Evolutionary conservation across 208 protist genomes (phyloP), one percentile per base, ranked within the genome.

Genomic region (Wallacemonas sp.): DNA sequence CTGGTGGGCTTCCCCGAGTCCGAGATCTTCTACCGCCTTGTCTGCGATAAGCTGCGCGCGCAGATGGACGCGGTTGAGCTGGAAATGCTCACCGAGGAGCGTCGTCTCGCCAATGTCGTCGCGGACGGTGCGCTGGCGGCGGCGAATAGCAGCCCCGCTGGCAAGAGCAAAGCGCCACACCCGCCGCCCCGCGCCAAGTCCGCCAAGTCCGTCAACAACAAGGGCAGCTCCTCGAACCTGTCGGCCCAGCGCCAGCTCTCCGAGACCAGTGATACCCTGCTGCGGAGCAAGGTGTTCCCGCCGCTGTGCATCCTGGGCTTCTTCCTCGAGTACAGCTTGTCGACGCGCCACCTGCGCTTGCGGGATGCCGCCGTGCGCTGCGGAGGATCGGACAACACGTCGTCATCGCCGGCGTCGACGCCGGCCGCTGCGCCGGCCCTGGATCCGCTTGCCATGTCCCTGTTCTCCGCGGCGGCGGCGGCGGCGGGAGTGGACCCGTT

Each of bases 1-100:
- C 74, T 91, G 31, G 70, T 94, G 2, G 77, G 82, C 31, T 94
- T 94, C 72, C 85, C 88, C 23, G 82, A 92, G 39, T 67, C 74
- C 5, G 74, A 82, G n/a, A 28, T 50, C 28, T 90, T 94, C 71
- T 77, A 76, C 50, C 76, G 82, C 23, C 41, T 63, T 14, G 50
- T 94, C n/a, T 49, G 74, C 20, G 57, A 80, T 66, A 72, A 72
- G 32, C 79, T 94, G 46, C 48, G 70, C 32, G 32, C 52, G 4
- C 74, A 80, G 32, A 65, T 87, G 26, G 79, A 85, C 2, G 49
- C 62, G 2, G 54, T 74, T 20, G 83, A 93, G 70, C 42, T 72
- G 42, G 87, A 90, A 46, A 64, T 87, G 25, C 54, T 74, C 20
- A 25, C 25, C 11, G 67, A 77, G 29, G 38, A 54, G 61, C 68